These are phyloP conservation scores for Penicillium egyptiacum DNA, from an alignment of 495 filamentous ascomycete genomes.

Conservation along the genomic window DNA sequence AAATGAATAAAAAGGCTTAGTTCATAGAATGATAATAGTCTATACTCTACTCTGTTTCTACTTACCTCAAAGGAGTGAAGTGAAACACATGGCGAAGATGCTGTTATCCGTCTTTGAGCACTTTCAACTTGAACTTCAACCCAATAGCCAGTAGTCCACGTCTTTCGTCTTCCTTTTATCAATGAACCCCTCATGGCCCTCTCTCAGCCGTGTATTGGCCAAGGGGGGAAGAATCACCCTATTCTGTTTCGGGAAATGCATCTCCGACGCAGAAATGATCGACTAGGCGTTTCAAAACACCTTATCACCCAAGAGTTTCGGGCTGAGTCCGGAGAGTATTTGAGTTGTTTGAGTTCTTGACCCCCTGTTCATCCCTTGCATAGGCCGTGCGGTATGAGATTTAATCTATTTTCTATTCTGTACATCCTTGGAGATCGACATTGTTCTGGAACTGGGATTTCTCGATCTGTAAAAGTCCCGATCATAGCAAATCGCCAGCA, in stretches of 20 bases:
- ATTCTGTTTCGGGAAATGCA: constrained; percentile 11
- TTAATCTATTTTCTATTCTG: not conserved
- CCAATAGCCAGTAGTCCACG: no score
- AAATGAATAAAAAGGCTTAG: no score
- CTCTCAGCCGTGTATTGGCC: no score
- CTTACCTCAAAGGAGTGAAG: no score
- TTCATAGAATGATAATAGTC: no score
- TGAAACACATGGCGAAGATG: not conserved
- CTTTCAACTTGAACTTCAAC: no score
- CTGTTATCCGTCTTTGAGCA: no score
- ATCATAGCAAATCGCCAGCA: constrained; percentile 53
- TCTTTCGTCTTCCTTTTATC: no score
- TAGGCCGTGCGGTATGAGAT: constrained; percentile 2
- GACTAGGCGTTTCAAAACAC: not conserved
- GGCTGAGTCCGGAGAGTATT: not conserved
- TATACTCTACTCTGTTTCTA: no score
- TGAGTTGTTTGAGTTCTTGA: not conserved
- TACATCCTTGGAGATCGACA: not conserved
- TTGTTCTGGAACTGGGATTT: constrained; percentile 7
- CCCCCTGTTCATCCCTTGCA: no score
- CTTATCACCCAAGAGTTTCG: not conserved
- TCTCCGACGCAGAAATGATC: constrained; percentile 9
- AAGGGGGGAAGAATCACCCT: no score
- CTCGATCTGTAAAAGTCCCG: not conserved
- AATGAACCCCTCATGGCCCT: no score